Evolutionary conservation across 495 filamentous ascomycete genomes (phyloP).

Genomic region (Aspergillus egyptiacus): DNA sequence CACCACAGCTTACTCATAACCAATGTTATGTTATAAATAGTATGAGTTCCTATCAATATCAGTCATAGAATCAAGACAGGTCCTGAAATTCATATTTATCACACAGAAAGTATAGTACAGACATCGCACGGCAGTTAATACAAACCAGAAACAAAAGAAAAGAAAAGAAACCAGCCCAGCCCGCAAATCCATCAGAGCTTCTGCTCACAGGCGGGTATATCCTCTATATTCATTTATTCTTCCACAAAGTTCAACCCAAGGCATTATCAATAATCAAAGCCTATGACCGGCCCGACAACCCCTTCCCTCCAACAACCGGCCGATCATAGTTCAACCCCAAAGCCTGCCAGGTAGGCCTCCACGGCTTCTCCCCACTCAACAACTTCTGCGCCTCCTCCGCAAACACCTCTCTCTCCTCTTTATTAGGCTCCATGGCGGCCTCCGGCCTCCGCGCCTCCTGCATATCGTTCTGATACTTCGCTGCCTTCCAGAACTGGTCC

Average conservation of each 20-base stretch:
- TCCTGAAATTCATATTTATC: constrained; percentile 9
- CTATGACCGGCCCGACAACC: constrained; percentile 5
- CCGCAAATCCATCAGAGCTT: neutral
- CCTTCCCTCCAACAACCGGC: constrained; percentile 16
- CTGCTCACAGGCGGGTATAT: neutral
- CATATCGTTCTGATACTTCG: constrained; percentile 26
- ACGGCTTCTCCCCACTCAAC: constrained; percentile 35
- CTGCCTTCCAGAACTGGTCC: constrained; percentile 32
- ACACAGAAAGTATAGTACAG: constrained; percentile 17
- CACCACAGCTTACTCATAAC: too few relatives aligned
- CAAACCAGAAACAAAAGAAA: neutral
- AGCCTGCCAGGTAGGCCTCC: constrained; percentile 45
- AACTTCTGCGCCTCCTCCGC: constrained; percentile 55
- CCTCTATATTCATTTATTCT: neutral
- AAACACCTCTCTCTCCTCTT: constrained; percentile 24
- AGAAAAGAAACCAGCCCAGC: neutral
- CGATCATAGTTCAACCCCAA: constrained; percentile 32
- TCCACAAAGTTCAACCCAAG: neutral
- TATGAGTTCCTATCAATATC: too few relatives aligned
- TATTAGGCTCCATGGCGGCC: constrained; percentile 26
- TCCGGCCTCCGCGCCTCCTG: constrained; percentile 24
- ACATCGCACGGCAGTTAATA: constrained; percentile 9
- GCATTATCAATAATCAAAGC: neutral
- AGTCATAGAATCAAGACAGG: neutral
- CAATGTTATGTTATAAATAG: constrained; percentile 3